Evolutionary conservation across 768 basidiomycete genomes (phyloP).

Genomic region (Hypholoma sublateritium): DNA sequence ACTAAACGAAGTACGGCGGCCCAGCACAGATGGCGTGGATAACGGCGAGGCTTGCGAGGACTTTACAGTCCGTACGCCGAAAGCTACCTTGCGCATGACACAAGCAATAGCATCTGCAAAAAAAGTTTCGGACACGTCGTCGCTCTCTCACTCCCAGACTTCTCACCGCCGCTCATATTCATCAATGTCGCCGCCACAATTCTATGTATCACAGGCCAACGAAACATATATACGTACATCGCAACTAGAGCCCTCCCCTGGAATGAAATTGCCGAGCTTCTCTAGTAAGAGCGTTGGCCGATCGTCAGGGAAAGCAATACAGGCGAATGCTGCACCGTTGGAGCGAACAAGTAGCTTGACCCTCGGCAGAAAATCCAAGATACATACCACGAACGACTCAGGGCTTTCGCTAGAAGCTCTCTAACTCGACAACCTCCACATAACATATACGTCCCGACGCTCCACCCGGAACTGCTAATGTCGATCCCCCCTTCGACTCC

Average conservation of each 20-base stretch:
- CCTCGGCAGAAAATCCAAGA: constrained; percentile 5
- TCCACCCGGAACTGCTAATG: neutral
- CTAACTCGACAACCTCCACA: neutral
- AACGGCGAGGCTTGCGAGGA: constrained; percentile 13
- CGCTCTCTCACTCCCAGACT: constrained; percentile 17
- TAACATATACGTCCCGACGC: neutral
- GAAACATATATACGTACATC: constrained; percentile 42
- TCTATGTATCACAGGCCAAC: constrained; percentile 34
- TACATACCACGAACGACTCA: neutral
- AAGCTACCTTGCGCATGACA: constrained; percentile 15
- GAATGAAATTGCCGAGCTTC: constrained; percentile 45
- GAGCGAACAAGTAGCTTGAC: constrained; percentile 4
- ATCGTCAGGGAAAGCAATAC: constrained; percentile 13
- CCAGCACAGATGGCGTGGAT: neutral
- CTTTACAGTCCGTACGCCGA: constrained; percentile 23
- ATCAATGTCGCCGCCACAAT: constrained; percentile 32
- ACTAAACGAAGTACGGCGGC: constrained; percentile 38
- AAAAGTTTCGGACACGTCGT: neutral
- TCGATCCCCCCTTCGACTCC: too few species aligned
- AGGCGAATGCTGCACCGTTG: neutral
- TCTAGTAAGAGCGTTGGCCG: constrained; percentile 22
- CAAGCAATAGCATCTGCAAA: constrained; percentile 8
- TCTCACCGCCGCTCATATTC: constrained; percentile 21
- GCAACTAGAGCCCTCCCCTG: constrained; percentile 54
- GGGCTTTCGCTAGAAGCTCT: neutral